Evolutionary conservation across 2,329 filamentous ascomycete genomes (phyloP).

Genomic region (Apiospora pterosperma): DNA sequence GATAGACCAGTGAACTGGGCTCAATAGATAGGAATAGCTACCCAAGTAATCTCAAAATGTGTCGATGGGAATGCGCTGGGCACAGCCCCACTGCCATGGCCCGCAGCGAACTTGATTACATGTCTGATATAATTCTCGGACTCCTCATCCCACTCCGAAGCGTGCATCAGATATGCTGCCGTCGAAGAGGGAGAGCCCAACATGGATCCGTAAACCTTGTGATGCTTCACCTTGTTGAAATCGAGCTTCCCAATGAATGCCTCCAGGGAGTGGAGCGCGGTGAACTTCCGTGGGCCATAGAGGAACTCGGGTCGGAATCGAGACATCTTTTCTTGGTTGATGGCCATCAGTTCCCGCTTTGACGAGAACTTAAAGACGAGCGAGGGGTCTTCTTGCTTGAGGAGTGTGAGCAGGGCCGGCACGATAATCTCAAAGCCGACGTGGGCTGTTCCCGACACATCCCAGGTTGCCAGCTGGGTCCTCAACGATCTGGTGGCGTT

Average conservation of each 20-base stretch:
- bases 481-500: slow-evolving; percentile 17
- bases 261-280: slow-evolving; percentile 34
- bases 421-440: slow-evolving; percentile 33
- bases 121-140: slow-evolving; percentile 16
- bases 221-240: slow-evolving; percentile 32
- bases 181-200: slow-evolving; percentile 37
- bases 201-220: slow-evolving; percentile 29
- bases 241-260: slow-evolving; percentile 32
- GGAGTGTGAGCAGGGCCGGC: slow-evolving; percentile 24
- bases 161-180: slow-evolving; percentile 25
- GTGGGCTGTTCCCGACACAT: slow-evolving; percentile 23
- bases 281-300: slow-evolving; percentile 22
- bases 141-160: slow-evolving; percentile 17
- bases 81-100: slow-evolving; percentile 14
- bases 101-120: slow-evolving; percentile 12
- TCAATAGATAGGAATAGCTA: background rate
- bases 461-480: slow-evolving; percentile 22
- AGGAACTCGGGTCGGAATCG: slow-evolving; percentile 25
- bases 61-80: slow-evolving; percentile 18
- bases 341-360: slow-evolving; percentile 15
- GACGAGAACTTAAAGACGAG: slow-evolving; percentile 25
- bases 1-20: no score
- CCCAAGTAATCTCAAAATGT: slow-evolving; percentile 18
- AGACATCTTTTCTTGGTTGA: slow-evolving; percentile 24
- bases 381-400: slow-evolving; percentile 20